Base-by-base conservation (phyloP, 2,329 filamentous ascomycete species). In the Trichoderma simmonsii region DNA sequence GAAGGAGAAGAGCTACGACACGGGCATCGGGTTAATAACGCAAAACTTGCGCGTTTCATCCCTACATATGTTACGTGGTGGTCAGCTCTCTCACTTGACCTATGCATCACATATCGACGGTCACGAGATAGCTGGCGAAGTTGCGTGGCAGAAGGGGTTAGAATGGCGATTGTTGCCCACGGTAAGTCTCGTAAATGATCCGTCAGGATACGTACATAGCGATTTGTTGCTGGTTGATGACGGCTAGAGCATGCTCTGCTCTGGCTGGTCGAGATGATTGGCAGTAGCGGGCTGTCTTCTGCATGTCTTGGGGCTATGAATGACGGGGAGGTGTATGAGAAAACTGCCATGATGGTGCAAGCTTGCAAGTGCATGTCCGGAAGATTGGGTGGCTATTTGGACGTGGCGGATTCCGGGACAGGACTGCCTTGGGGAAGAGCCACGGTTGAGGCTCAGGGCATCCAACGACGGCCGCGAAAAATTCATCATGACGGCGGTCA, bases 131-230 rank as follows among this genome's bases (percentile, higher is more conserved):
- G 54, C 36, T 48, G 65, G 59, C 71, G 26, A 70, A 57, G 48
- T 24, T 70, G 71, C 65, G 34, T 64, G 28, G 57, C 64, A 63
- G 57, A 43, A 57, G 15, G 34, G 34, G 34, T 39, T 63, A 72
- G 24, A 62, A 63, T n/a, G 57, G 59, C 39, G 43, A 26, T 60
- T 54, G 68, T 32, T 48, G 62, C 60, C 48, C 34, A n/a, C 15
- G 59, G 70, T 71, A 65, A 66, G 67, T 73, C 73, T 79, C 79
- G 78, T 80, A 82, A 81, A 80, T 78, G 60, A 80, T 81, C 79
- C 79, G 74, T 72, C 75, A 75, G 79, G 79, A 80, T 80, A 74
- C 77, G 76, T 81, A 81, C 80, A 75, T 81, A 81, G 79, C 78
- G 77, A 73, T 66, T 75, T 56, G 59, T 15, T 64, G 60, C 51